Conservation (phyloP, 768 basidiomycete species). For the Tylopilus vinaceipallidus region DNA sequence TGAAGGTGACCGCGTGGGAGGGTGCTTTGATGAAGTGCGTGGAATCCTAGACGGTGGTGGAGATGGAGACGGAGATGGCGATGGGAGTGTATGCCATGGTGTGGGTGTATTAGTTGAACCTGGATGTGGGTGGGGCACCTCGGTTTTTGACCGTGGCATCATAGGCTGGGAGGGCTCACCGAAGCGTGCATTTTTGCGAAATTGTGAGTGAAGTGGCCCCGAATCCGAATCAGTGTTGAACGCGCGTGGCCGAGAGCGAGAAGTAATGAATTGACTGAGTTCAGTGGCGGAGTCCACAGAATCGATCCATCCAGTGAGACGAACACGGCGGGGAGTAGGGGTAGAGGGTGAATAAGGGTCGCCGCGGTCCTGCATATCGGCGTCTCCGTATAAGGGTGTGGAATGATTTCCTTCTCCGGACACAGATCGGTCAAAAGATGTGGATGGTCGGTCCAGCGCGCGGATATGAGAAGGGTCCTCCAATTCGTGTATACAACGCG, state of each 20-base stretch:
- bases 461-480: constrained; percentile 34
- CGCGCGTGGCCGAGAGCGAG: constrained; percentile 9
- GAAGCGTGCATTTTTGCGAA: background rate
- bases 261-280: constrained; percentile 47
- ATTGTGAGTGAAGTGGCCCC: background rate
- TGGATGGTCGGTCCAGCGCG: constrained; percentile 8
- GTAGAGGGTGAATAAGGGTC: constrained; percentile 20
- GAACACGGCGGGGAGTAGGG: constrained; percentile 34
- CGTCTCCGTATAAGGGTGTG: background rate
- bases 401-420: background rate
- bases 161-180: background rate
- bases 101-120: background rate
- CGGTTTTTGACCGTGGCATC: background rate
- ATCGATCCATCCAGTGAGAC: constrained; percentile 54
- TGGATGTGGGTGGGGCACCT: background rate
- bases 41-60: background rate
- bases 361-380: constrained; percentile 5
- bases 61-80: background rate
- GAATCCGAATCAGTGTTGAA: background rate
- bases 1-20: background rate
- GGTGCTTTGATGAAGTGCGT: background rate
- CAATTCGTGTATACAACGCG: constrained; percentile 58
- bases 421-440: background rate
- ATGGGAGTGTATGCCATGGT: background rate
- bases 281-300: constrained; percentile 53